Percentiles rank a stretch among this genome's conserved stretches.
phyloP scores from a whole-genome alignment of 148 eudicot species.

The Cornus kousa region DNA sequence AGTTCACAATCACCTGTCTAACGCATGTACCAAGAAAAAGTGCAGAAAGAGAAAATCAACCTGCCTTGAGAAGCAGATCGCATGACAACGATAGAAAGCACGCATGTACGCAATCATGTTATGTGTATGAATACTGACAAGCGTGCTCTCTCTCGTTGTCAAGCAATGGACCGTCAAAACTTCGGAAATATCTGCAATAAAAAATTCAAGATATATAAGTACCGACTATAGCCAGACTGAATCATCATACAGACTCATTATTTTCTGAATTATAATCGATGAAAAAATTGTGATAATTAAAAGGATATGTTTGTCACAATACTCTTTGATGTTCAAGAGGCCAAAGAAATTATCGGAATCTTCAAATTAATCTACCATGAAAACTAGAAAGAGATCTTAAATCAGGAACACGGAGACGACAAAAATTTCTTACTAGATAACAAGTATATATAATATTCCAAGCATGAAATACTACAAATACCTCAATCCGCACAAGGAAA shows the following conservation, averaged over 20 bases:
- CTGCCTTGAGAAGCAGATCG: constrained; percentile 27
- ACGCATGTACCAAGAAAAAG: not conserved
- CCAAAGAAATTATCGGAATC: not conserved
- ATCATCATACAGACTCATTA: not conserved
- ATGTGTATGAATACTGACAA: constrained; percentile 13
- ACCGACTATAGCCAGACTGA: not conserved
- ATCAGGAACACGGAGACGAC: not conserved
- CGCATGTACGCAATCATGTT: constrained; percentile 27
- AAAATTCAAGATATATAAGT: not conserved
- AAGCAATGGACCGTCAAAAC: constrained; percentile 21
- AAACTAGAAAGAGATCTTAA: not conserved
- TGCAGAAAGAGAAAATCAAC: not conserved
- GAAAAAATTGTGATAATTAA: no score
- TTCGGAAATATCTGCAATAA: not conserved
- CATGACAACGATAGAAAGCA: constrained; percentile 43
- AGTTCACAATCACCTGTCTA: not conserved
- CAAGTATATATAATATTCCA: not conserved
- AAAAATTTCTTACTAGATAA: not conserved
- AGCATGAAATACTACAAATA: not conserved
- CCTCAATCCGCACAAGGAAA: not conserved
- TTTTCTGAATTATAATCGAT: no score
- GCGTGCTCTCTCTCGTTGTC: constrained; percentile 62
- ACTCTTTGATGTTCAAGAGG: no score
- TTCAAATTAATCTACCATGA: not conserved
- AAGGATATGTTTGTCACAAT: not conserved